phyloP scores from a whole-genome alignment of 768 basidiomycete genomes.

The Pisolithus microcarpus region DNA sequence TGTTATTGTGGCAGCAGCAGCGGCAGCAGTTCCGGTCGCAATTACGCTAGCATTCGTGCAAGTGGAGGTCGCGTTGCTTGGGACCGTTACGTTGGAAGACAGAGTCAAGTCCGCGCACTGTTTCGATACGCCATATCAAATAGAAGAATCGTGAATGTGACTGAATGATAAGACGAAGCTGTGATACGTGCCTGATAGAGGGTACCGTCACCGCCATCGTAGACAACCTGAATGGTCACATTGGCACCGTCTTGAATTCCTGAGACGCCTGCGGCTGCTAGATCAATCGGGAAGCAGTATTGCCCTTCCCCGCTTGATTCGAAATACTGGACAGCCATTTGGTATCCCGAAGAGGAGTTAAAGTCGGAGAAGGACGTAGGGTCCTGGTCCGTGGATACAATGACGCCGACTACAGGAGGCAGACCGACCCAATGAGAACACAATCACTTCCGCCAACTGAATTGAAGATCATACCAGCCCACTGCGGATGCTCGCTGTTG shows the following conservation, averaged over 20 bases:
- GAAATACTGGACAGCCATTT: conserved; percentile 42
- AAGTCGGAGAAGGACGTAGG: conserved; percentile 64
- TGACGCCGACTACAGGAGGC: conserved; percentile 37
- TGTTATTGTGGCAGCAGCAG: conserved; percentile 9
- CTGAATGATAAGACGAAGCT: not conserved
- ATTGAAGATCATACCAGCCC: conserved; percentile 39
- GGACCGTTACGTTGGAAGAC: conserved; percentile 42
- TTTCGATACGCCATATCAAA: conserved; percentile 1
- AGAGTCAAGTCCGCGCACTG: conserved; percentile 80
- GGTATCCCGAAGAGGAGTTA: conserved; percentile 32
- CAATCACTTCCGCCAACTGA: not conserved
- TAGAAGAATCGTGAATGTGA: not conserved
- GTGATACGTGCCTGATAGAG: conserved; percentile 54
- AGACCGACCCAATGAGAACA: conserved; percentile 1
- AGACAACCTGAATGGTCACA: conserved; percentile 66
- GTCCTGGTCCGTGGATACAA: conserved; percentile 49
- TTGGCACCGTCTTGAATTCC: conserved; percentile 57
- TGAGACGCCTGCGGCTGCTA: conserved; percentile 41
- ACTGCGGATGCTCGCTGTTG: conserved; percentile 58
- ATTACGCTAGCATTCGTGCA: conserved; percentile 30
- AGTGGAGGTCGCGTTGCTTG: conserved; percentile 31
- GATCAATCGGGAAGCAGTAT: conserved; percentile 62
- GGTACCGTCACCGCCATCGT: conserved; percentile 60
- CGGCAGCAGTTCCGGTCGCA: conserved; percentile 3
- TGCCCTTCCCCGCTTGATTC: conserved; percentile 48